These are phyloP conservation scores for Phytophthora capsici DNA, from an alignment of 352 stramenopile genomes.

Conservation along the genomic window DNA sequence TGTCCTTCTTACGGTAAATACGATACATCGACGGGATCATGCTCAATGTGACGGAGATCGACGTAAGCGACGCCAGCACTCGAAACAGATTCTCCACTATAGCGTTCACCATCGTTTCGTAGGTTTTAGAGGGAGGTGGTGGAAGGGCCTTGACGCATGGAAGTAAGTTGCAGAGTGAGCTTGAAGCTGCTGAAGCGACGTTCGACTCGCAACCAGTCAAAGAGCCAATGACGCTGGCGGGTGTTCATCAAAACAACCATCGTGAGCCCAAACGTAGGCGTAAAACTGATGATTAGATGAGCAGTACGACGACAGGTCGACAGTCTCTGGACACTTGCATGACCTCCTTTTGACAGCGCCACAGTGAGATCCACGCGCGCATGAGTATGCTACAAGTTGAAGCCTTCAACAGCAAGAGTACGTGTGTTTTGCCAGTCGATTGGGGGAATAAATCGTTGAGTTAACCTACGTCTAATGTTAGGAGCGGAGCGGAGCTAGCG, in stretches of 20 bases:
- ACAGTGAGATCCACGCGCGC: too few relatives aligned
- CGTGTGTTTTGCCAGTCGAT: not conserved
- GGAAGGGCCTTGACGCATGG: not conserved
- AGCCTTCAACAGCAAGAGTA: not conserved
- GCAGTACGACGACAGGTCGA: constrained; percentile 4
- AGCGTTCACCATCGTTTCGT: constrained; percentile 27
- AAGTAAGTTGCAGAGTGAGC: constrained; percentile 15
- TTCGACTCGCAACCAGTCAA: constrained; percentile 10
- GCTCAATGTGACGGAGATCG: constrained; percentile 43
- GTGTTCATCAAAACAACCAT: constrained; percentile 22
- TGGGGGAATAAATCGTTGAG: not conserved
- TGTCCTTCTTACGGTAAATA: constrained; percentile 45
- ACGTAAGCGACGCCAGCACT: constrained; percentile 37
- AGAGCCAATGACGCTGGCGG: not conserved
- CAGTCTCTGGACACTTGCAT: not conserved
- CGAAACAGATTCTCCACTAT: constrained; percentile 41
- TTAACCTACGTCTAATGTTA: constrained; percentile 10
- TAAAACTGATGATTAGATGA: constrained; percentile 17
- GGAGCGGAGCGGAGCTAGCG: constrained; percentile 25
- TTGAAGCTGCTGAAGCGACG: constrained; percentile 21
- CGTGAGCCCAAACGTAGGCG: constrained; percentile 10
- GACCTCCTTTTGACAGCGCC: too few relatives aligned
- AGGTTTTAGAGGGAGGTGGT: not conserved
- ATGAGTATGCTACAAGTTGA: too few relatives aligned
- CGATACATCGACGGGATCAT: constrained; percentile 42